phyloP scores from a whole-genome alignment of 257 asterid genomes.

The Dorcoceras hygrometricum region DNA sequence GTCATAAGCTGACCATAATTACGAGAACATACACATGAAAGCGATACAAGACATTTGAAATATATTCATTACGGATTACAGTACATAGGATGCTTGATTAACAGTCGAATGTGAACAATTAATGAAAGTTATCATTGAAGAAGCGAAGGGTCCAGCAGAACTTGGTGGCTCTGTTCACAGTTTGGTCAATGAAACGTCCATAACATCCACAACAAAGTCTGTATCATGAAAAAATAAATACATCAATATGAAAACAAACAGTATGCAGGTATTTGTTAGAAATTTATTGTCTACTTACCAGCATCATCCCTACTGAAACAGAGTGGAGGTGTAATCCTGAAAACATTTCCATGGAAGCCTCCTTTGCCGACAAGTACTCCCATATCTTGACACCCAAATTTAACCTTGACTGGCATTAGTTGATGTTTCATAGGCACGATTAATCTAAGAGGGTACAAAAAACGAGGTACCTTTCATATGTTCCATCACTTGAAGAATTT shows the following conservation, averaged over 20 bases:
- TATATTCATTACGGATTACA: too few species aligned
- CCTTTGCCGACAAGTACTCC: neutral
- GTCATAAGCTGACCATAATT: too few species aligned
- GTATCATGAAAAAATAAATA: neutral
- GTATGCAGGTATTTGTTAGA: neutral
- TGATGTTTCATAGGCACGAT: neutral
- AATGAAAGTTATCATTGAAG: neutral
- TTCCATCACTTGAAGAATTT: constrained; percentile 30
- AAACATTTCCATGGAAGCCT: neutral
- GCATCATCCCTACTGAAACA: neutral
- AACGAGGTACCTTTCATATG: neutral
- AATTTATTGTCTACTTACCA: neutral
- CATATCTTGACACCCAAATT: neutral
- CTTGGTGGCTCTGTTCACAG: constrained; percentile 28
- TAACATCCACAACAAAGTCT: constrained; percentile 38
- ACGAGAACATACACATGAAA: neutral
- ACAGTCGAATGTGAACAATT: neutral
- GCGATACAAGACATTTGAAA: neutral
- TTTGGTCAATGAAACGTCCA: constrained; percentile 47
- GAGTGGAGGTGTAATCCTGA: neutral
- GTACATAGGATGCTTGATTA: neutral
- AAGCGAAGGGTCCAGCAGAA: neutral
- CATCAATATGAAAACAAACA: neutral
- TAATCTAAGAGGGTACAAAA: neutral
- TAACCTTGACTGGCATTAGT: neutral